Evolutionary conservation across 1,139 yeast genomes (phyloP), one percentile per base, ranked within the genome.

Genomic region (Pneumocystis sp.): DNA sequence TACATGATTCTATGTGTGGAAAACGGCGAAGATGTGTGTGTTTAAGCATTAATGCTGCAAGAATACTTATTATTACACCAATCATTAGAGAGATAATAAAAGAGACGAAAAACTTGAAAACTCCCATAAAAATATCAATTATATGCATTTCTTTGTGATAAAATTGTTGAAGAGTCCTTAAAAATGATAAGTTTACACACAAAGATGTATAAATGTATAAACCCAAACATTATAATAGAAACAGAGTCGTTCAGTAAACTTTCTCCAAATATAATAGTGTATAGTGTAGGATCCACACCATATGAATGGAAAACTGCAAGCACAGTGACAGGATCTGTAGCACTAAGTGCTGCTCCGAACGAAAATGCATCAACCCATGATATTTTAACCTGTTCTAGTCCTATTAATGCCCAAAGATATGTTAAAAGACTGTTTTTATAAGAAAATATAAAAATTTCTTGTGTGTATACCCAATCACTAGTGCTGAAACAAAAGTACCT

Each of bases 271-370:
- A 95, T 93, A 69, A 95, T 90, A 31, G 98, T 93, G 77, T 95
- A 95, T 63, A 95, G 80, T 75, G 93, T 93, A 12, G 98, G 98
- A 74, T 95, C 99, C 44, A 95, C 99, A 75, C 91, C 90, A 77
- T 95, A 93, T 19, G 97, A 95, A 73, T 93, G 93, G 80, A 95
- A 95, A 68, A 95, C 95, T 17, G 97, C 90, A 71, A 95, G 78
- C 73, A 95, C 93, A 0, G 99, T 95, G 45, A 95, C 97, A 0
- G 99, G 99, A 74, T 95, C 99, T 0, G 99, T 95, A 31, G 99
- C 99, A 0, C 96, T 89, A 63, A 95, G 80, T 0, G 98, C 91
- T 1, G 99, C 98, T 15, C 98, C 99, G 12, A 95, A 96, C 0
- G 96, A 93, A 67, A 95, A 81, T 0, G 98, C 97, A 74, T 93